A percentile compares a stretch with the other conserved stretches of the same genome.
phyloP scores from a whole-genome alignment of 2,329 filamentous ascomycete genomes.

The Diaporthe sp. region DNA sequence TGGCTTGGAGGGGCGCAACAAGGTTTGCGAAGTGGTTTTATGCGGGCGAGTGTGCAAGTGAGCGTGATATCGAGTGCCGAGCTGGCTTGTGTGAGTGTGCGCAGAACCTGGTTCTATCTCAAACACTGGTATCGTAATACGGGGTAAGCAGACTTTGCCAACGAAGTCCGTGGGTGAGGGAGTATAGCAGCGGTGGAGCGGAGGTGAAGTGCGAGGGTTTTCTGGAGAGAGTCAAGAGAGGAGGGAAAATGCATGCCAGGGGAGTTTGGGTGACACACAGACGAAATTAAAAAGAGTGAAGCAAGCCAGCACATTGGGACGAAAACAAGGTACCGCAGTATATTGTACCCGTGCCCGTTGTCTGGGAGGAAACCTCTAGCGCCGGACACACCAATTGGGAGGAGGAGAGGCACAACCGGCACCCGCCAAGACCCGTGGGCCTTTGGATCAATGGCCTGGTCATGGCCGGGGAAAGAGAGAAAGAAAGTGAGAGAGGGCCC shows the following conservation, averaged over 20 bases:
- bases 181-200: slow-evolving; percentile 40
- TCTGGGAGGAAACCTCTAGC: slow-evolving; percentile 25
- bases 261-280: slow-evolving; percentile 35
- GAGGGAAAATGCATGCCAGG: slow-evolving; percentile 41
- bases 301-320: slow-evolving; percentile 32
- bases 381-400: slow-evolving; percentile 22
- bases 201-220: slow-evolving; percentile 42
- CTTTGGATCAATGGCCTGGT: neutral
- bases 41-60: slow-evolving; percentile 43
- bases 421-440: slow-evolving; percentile 15
- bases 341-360: neutral
- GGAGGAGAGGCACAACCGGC: slow-evolving; percentile 1
- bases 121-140: slow-evolving; percentile 43
- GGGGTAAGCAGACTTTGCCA: slow-evolving; percentile 65
- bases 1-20: slow-evolving; percentile 26
- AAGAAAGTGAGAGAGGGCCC: neutral
- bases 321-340: slow-evolving; percentile 10
- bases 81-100: slow-evolving; percentile 42
- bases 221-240: slow-evolving; percentile 35
- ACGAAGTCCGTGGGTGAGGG: slow-evolving; percentile 61
- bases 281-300: slow-evolving; percentile 38
- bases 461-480: neutral
- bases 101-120: slow-evolving; percentile 37
- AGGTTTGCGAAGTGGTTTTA: slow-evolving; percentile 32
- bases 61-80: slow-evolving; percentile 47